Evolutionary conservation across 129 eudicot species (phyloP).

Genomic region (Rutidosis leptorrhynchoides): DNA sequence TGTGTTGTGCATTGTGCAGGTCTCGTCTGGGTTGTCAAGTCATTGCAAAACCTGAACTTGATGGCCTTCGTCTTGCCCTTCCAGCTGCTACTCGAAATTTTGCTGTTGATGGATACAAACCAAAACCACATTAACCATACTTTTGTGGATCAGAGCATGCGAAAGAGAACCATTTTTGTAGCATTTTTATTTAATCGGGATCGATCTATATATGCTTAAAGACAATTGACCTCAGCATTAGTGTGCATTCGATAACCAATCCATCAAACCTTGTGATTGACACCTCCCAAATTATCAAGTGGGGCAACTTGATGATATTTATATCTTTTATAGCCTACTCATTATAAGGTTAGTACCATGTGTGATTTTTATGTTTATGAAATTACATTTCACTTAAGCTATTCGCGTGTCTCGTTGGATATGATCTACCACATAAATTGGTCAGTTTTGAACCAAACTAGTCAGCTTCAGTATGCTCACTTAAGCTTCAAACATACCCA

Average conservation of each 20-base stretch:
- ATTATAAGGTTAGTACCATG: slow-evolving; percentile 5
- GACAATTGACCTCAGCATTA: background rate
- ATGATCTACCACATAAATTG: background rate
- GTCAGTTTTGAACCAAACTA: no score
- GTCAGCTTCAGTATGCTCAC: no score
- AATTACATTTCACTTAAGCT: background rate
- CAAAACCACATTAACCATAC: slow-evolving; percentile 14
- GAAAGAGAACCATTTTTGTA: slow-evolving; percentile 12
- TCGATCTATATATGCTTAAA: background rate
- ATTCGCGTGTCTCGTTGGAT: background rate
- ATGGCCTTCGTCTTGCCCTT: slow-evolving; percentile 16
- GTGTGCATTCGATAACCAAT: slow-evolving; percentile 14
- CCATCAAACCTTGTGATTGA: background rate
- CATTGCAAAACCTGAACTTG: slow-evolving; percentile 18
- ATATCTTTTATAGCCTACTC: background rate
- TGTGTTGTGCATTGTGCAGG: background rate
- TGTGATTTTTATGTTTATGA: background rate
- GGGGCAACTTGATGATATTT: background rate
- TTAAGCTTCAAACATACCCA: no score
- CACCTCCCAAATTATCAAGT: background rate
- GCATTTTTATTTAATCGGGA: background rate
- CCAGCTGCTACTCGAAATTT: slow-evolving; percentile 12
- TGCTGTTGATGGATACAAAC: slow-evolving; percentile 17
- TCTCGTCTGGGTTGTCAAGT: slow-evolving; percentile 17
- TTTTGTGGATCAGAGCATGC: background rate